Evolutionary conservation across 2,329 filamentous ascomycete genomes (phyloP).

Genomic region (Neurospora crassa): DNA sequence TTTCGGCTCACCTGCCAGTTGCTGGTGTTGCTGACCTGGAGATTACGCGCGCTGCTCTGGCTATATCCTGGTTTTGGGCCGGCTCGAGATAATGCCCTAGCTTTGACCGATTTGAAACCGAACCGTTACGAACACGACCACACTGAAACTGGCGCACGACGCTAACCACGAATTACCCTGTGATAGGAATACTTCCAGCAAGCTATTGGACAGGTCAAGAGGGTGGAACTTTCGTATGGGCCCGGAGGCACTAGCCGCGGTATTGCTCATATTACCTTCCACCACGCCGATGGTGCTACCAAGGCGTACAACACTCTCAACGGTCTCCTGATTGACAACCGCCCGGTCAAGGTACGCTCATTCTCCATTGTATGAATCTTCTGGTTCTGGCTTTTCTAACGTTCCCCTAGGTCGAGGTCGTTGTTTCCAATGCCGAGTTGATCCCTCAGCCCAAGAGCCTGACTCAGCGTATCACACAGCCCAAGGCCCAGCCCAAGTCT

Average conservation of each 20-base stretch:
- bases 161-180: constrained; percentile 57
- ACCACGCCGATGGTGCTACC: constrained; percentile 68
- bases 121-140: constrained; percentile 14
- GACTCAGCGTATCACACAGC: constrained; percentile 70
- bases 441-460: constrained; percentile 60
- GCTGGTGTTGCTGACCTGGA: constrained; percentile 13
- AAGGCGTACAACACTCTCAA: constrained; percentile 80
- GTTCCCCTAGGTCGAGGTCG: constrained; percentile 66
- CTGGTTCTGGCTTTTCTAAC: constrained; percentile 1
- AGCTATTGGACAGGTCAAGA: constrained; percentile 83
- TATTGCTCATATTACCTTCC: constrained; percentile 82
- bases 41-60: constrained; percentile 27
- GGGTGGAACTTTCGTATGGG: constrained; percentile 84
- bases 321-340: constrained; percentile 80
- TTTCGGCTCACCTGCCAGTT: constrained; percentile 16
- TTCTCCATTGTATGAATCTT: not conserved
- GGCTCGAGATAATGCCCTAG: constrained; percentile 7
- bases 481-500: constrained; percentile 72
- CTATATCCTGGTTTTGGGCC: not conserved
- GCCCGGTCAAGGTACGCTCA: constrained; percentile 73
- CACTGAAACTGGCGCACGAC: constrained; percentile 37
- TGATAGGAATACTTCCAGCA: constrained; percentile 92
- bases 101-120: constrained; percentile 12
- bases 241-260: constrained; percentile 86
- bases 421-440: constrained; percentile 67